phyloP scores from a whole-genome alignment of 192 early-diverging fungal species.

The Chytriomyces confervae region DNA sequence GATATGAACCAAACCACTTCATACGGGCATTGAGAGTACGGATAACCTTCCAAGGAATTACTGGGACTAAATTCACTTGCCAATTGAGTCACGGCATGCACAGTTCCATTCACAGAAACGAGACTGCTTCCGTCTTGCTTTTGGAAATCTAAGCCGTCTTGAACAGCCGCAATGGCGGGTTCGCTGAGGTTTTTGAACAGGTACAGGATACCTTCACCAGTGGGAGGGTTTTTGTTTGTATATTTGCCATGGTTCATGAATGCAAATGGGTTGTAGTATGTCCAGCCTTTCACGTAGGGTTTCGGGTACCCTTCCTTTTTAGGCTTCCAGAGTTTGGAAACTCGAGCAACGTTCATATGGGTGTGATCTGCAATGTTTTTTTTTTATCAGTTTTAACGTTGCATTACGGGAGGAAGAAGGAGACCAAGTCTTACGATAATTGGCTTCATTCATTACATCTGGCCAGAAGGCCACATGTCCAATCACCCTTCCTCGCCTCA shows the following conservation, averaged over 20 bases:
- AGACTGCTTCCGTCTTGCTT: neutral
- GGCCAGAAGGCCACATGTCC: slow-evolving; percentile 17
- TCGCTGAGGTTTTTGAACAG: neutral
- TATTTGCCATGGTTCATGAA: slow-evolving; percentile 23
- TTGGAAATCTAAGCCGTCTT: neutral
- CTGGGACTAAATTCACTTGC: neutral
- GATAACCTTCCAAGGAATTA: neutral
- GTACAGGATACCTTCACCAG: slow-evolving; percentile 9
- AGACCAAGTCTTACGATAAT: slow-evolving; percentile 8
- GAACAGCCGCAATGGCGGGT: neutral
- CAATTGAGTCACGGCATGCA: slow-evolving; percentile 22
- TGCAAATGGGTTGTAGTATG: slow-evolving; percentile 21
- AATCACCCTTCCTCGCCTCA: slow-evolving; percentile 6
- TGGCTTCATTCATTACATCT: slow-evolving; percentile 3
- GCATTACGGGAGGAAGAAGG: neutral
- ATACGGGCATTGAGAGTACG: slow-evolving; percentile 14
- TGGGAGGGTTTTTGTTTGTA: neutral
- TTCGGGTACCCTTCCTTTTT: slow-evolving; percentile 9
- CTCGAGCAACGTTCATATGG: slow-evolving; percentile 24
- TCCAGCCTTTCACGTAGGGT: slow-evolving; percentile 26
- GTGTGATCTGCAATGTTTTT: neutral
- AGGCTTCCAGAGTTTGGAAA: neutral
- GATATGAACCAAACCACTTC: slow-evolving; percentile 24
- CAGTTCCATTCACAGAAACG: neutral
- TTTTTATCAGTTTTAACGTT: neutral